phyloP scores from a whole-genome alignment of 225 moss, liverwort and hornwort genomes.

The Ulota crispa region DNA sequence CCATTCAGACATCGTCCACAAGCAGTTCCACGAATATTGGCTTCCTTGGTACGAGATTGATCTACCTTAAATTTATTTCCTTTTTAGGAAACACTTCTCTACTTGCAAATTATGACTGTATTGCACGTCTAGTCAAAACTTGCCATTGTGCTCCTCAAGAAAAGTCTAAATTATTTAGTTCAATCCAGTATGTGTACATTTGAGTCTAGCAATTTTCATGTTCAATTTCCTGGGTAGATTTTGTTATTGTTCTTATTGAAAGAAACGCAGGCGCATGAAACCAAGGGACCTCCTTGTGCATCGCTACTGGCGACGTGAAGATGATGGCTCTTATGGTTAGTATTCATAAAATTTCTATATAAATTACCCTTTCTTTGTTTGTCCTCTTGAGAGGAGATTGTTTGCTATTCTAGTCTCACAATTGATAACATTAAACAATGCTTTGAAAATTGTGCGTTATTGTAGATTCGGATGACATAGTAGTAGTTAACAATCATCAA shows the following conservation, averaged over 20 bases:
- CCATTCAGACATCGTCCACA: conserved; percentile 93
- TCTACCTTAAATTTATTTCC: not conserved
- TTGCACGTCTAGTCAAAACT: not conserved
- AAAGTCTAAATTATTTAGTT: not conserved
- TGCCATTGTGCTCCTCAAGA: not conserved
- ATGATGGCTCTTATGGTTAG: conserved; percentile 95
- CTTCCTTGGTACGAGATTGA: conserved; percentile 60
- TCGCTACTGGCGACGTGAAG: conserved; percentile 99
- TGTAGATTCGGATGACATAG: not conserved
- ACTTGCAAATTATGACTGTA: not conserved
- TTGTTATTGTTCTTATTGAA: not conserved
- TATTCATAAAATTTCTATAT: not conserved
- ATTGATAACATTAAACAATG: not conserved
- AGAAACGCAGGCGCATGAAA: conserved; percentile 74
- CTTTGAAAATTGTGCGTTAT: not conserved
- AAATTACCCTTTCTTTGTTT: not conserved
- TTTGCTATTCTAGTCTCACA: not conserved
- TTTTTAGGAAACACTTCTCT: not conserved
- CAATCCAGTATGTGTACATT: not conserved
- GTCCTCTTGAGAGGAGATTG: not conserved
- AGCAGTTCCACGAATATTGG: conserved; percentile 85
- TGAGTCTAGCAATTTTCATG: not conserved
- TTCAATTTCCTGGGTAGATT: not conserved
- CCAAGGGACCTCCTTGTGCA: conserved; percentile 92
- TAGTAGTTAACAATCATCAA: not conserved